Conservation (phyloP, 2,329 filamentous ascomycete species). For the Ilyonectria sp. region DNA sequence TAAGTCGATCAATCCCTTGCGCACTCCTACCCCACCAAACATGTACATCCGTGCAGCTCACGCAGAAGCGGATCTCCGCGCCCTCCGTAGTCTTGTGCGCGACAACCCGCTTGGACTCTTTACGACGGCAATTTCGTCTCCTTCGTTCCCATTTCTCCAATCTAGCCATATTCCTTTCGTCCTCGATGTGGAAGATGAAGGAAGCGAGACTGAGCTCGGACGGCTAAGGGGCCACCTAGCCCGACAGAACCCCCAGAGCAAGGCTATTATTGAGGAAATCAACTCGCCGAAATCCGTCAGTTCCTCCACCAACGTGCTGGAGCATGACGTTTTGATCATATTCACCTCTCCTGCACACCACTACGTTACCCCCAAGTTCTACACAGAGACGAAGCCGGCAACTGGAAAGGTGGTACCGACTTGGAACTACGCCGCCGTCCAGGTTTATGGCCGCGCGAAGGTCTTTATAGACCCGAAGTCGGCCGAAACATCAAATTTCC, state of each 20-base stretch:
- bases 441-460: constrained; percentile 72
- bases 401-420: constrained; percentile 77
- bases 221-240: constrained; percentile 74
- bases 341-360: constrained; percentile 65
- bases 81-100: constrained; percentile 70
- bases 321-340: constrained; percentile 72
- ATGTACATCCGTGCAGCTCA: constrained; percentile 74
- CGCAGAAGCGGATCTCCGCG: constrained; percentile 64
- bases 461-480: constrained; percentile 66
- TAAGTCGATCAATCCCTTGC: too few species aligned
- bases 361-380: background rate
- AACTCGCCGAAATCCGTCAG: background rate
- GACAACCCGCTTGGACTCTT: constrained; percentile 62
- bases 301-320: constrained; percentile 45
- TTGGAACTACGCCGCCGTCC: constrained; percentile 78
- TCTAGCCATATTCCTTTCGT: constrained; percentile 74
- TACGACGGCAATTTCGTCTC: constrained; percentile 68
- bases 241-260: constrained; percentile 73
- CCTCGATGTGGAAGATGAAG: constrained; percentile 63
- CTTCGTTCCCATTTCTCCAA: constrained; percentile 66
- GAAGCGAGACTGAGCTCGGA: constrained; percentile 56
- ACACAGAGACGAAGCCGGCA: background rate
- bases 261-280: constrained; percentile 68
- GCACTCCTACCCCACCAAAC: background rate
- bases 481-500: constrained; percentile 58